Evolutionary conservation across 176 grass and related monocot genomes (phyloP).

Genomic region (Thalia dealbata): DNA sequence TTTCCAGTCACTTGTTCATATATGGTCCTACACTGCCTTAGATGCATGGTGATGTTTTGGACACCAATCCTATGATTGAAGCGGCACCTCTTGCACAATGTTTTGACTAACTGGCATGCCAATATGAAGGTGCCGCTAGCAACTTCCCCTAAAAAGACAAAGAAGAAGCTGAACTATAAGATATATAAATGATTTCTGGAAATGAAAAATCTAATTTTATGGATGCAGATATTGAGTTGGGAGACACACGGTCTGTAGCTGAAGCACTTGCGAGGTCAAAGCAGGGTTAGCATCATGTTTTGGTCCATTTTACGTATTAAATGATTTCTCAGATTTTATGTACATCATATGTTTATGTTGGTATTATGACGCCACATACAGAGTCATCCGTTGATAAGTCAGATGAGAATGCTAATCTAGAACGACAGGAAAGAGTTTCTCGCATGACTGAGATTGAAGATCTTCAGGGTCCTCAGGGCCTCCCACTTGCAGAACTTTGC

Average conservation of each 20-base stretch:
- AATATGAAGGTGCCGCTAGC: too few species aligned
- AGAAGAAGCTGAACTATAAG: background rate
- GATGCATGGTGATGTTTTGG: background rate
- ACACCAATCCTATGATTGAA: background rate
- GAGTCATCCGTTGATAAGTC: constrained; percentile 40
- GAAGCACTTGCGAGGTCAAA: constrained; percentile 86
- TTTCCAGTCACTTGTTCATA: too few species aligned
- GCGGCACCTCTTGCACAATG: too few species aligned
- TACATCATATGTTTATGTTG: background rate
- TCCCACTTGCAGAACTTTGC: constrained; percentile 63
- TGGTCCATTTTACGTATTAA: constrained; percentile 10
- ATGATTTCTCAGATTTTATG: too few species aligned
- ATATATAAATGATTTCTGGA: background rate
- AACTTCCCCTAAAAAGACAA: too few species aligned
- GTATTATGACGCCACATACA: constrained; percentile 26
- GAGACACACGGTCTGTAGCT: constrained; percentile 61
- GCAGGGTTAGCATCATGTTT: constrained; percentile 47
- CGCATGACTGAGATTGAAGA: constrained; percentile 93
- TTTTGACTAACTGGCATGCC: too few species aligned
- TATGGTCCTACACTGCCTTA: too few species aligned
- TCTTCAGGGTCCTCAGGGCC: constrained; percentile 48
- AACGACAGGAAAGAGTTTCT: constrained; percentile 47
- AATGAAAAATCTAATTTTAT: constrained; percentile 11
- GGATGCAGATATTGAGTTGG: constrained; percentile 63
- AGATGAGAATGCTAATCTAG: constrained; percentile 49